These are phyloP conservation scores for Paramarasmius palmivorus DNA, from an alignment of 1,284 basidiomycete genomes.

Conservation along the genomic window DNA sequence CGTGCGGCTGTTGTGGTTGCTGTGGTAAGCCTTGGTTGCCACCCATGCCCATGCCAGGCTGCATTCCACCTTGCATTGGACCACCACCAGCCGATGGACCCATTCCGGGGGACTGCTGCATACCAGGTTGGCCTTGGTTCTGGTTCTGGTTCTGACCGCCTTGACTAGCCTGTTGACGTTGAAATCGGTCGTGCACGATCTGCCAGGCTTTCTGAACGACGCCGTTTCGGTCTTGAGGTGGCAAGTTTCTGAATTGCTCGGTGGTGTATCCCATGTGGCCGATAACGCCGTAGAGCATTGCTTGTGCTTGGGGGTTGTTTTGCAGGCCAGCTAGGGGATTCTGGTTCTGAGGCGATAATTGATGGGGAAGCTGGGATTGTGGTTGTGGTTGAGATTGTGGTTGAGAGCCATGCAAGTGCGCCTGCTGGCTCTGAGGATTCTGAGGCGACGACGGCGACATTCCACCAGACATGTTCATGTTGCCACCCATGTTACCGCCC, in stretches of 20 bases:
- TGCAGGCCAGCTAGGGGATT: not conserved
- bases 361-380: not conserved
- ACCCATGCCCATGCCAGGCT: not conserved
- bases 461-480: not conserved
- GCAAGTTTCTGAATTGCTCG: not conserved
- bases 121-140: not conserved
- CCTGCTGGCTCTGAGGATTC: not conserved
- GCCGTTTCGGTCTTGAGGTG: not conserved
- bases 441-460: constrained; percentile 1
- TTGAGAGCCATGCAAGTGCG: not conserved
- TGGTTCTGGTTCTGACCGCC: not conserved
- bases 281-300: not conserved
- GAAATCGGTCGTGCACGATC: not conserved
- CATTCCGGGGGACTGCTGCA: not conserved
- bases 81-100: not conserved
- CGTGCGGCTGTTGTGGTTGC: not conserved
- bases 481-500: constrained; percentile 13
- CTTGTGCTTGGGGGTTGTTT: not conserved
- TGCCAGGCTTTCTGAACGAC: not conserved
- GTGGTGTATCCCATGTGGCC: not conserved
- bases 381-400: not conserved
- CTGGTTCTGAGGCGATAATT: not conserved
- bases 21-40: not conserved
- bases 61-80: not conserved
- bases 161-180: not conserved